Base-by-base conservation (phyloP, 108 stramenopile genomes). In the Cafeteria roenbergensis region DNA sequence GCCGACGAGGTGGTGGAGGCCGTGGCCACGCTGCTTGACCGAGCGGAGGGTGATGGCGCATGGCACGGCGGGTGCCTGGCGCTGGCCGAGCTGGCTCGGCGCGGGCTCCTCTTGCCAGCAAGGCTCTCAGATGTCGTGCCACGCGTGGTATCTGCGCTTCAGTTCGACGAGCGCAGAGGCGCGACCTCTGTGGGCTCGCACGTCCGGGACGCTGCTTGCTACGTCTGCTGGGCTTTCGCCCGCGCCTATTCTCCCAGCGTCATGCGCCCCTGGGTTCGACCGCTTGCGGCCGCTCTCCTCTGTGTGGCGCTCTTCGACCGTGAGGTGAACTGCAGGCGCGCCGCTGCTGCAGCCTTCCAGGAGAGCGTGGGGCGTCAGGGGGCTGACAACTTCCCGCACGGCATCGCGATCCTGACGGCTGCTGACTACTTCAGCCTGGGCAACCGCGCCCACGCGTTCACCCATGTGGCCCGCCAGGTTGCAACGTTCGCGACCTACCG, bases 61-160 rank as follows among this genome's bases (percentile, higher is more conserved):
- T 99, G 97, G 97, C 97, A 99, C 71, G 97, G 97, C 8, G 91
- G 84, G 27, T 95, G 93, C 77, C 76, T 99, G 20, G 89, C 90
- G 0, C 61, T 95, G 57, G 97, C 93, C 8, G 97, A 98, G 71
- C 71, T 97, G 34, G 87, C 95, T 20, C 78, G 97, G 60, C 62
- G 94, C n/a, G 97, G 97, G 8, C 75, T 96, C 31, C 82, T 99
- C 12, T 71, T 99, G 25, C 94, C 97, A 0, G 71, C 78, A 27
- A 36, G 92, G 28, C 74, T 99, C 42, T 55, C 64, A 25, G 79
- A 85, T 33, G 87, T 91, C 17, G 85, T 92, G 37, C 93, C 93
- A 3, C 64, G 87, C 32, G 80, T 97, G 61, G 73, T 85, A 27
- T 59, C 66, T 27, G 90, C 92, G 0, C 87, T 75, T 3, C 33